Base-by-base conservation (phyloP, 2,329 filamentous ascomycete species). In the Talaromyces sp. region DNA sequence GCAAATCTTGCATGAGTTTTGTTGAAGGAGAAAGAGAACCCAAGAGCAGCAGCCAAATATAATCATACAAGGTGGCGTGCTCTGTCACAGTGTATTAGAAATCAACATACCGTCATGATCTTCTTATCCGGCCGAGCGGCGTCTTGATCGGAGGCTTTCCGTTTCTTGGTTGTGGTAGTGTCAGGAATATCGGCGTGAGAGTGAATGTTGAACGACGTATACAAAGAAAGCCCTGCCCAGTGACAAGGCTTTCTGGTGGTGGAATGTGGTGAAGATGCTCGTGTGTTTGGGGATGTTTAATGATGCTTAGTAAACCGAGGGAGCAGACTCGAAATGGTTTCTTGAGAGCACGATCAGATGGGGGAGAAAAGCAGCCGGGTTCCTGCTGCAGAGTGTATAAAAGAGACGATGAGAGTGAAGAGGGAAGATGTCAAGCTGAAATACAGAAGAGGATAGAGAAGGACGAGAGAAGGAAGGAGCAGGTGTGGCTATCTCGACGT, bases 91-190 rank as follows among this genome's bases (percentile, higher is more conserved):
- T 63, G 60, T 54, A 58, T 63, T 45, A 31, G 71, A 62, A 65
- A 66, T 65, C 58, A 63, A 68, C 80, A 72, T 77, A 83, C 81
- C 65, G 77, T 81, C 82, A 84, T 84, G 75, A 80, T 79, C 76
- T 83, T 84, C 76, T 85, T 85, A 69, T 81, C 77, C 69, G 80
- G 80, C 73, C 75, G 79, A 77, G 78, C 75, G 75, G 79, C 76
- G 72, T 76, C 74, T 76, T 80, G 76, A 72, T 80, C 74, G 70
- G 82, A 83, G 72, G 81, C 79, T 76, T 82, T 83, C 72, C 82
- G 81, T 76, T 84, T 84, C 75, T 78, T 81, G 78, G 79, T 80
- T 77, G 81, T 83, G 75, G 78, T 72, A 74, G 75, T 74, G 70
- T 80, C 74, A 72, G 77, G 77, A 75, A 79, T 74, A 73, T 76